Percentiles rank a stretch among this genome's conserved stretches.
These are phyloP conservation scores for Myxozyma mucilagina DNA, from an alignment of 805 yeast genomes.

Conservation along the genomic window DNA sequence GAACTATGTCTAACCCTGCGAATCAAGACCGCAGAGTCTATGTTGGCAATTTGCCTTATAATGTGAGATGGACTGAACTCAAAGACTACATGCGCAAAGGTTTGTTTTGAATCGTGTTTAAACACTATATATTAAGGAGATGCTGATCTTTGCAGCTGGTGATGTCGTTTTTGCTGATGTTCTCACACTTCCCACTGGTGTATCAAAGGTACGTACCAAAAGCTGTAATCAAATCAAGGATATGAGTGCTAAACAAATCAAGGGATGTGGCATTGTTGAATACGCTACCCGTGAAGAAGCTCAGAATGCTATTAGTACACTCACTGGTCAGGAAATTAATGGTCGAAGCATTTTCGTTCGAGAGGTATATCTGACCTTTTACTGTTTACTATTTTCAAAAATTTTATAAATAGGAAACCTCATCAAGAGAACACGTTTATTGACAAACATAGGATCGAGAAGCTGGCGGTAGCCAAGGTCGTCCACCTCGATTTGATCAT, in stretches of 20 bases:
- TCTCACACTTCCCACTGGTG: slow-evolving; percentile 72
- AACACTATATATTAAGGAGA: neutral
- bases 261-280: slow-evolving; percentile 66
- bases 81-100: slow-evolving; percentile 43
- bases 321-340: slow-evolving; percentile 61
- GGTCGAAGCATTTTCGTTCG: slow-evolving; percentile 87
- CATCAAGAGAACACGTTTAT: neutral
- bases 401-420: no score
- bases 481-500: slow-evolving; percentile 5
- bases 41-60: slow-evolving; percentile 47
- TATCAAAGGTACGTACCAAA: slow-evolving; percentile 60
- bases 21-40: slow-evolving; percentile 47
- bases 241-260: neutral
- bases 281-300: slow-evolving; percentile 67
- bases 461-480: slow-evolving; percentile 35
- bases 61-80: slow-evolving; percentile 43
- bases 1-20: slow-evolving; percentile 7
- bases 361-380: slow-evolving; percentile 49
- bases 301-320: slow-evolving; percentile 65
- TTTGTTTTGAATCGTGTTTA: slow-evolving; percentile 3
- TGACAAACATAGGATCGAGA: slow-evolving; percentile 52
- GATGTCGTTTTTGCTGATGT: slow-evolving; percentile 79
- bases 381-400: neutral
- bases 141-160: slow-evolving; percentile 46
- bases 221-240: neutral